Percentiles rank a stretch among this genome's conserved stretches.
phyloP scores from a whole-genome alignment of 2,329 filamentous ascomycete genomes.

The Metarhizium robertsii region DNA sequence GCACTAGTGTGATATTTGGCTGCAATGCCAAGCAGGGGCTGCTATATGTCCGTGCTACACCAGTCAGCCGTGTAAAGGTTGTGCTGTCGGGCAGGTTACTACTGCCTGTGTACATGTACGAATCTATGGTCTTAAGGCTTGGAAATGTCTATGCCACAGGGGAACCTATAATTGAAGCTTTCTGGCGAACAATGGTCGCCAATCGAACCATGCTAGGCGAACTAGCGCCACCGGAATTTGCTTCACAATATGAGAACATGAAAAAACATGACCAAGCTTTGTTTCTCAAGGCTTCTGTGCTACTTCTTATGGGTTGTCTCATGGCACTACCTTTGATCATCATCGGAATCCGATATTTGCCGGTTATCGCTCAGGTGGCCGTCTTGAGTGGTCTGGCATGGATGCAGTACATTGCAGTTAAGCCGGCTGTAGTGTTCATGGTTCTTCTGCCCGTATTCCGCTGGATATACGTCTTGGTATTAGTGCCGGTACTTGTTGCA shows the following conservation, averaged over 20 bases:
- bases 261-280: slow-evolving; percentile 3
- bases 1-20: not conserved
- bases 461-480: slow-evolving; percentile 2
- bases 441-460: slow-evolving; percentile 4
- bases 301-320: not conserved
- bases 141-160: slow-evolving; percentile 5
- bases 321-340: not conserved
- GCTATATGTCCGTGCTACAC: not conserved
- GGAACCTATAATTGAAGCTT: slow-evolving; percentile 4
- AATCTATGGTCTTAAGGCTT: slow-evolving; percentile 1
- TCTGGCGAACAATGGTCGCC: slow-evolving; percentile 6
- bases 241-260: slow-evolving; percentile 5
- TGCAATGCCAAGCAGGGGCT: not conserved
- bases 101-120: slow-evolving; percentile 2
- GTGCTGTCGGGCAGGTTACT: slow-evolving; percentile 4
- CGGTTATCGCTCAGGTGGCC: not conserved
- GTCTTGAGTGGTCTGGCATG: not conserved
- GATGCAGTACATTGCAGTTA: not conserved
- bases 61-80: slow-evolving; percentile 1
- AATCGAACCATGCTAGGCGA: slow-evolving; percentile 5
- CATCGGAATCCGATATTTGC: slow-evolving; percentile 4
- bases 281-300: not conserved
- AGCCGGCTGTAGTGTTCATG: not conserved
- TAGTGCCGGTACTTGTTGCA: not conserved
- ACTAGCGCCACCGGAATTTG: slow-evolving; percentile 2